Evolutionary conservation across 768 basidiomycete species (phyloP).

Genomic region (Sarcomyxa edulis): DNA sequence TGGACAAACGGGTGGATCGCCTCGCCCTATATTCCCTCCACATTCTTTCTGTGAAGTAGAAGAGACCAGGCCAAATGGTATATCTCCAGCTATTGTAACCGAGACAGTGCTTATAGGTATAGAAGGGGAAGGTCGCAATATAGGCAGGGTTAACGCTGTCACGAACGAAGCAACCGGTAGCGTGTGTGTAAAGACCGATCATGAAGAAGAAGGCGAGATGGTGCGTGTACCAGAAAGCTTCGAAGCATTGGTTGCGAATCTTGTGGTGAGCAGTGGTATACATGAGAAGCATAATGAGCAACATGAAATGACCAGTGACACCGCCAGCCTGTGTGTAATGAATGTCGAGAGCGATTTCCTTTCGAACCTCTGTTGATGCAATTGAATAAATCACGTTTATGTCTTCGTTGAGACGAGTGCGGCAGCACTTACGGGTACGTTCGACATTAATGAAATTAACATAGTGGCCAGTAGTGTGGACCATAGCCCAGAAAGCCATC

Average conservation of each 20-base stretch:
- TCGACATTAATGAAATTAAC: slow-evolving; percentile 94
- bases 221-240: slow-evolving; percentile 97
- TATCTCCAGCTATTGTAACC: slow-evolving; percentile 91
- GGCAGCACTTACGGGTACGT: slow-evolving; percentile 58
- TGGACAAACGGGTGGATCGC: slow-evolving; percentile 71
- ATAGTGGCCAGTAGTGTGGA: slow-evolving; percentile 92
- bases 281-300: slow-evolving; percentile 89
- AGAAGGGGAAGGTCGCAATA: slow-evolving; percentile 76
- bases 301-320: slow-evolving; percentile 95
- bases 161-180: slow-evolving; percentile 93
- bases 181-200: slow-evolving; percentile 85
- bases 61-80: slow-evolving; percentile 87
- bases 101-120: slow-evolving; percentile 80
- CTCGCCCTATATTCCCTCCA: slow-evolving; percentile 81
- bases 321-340: slow-evolving; percentile 88
- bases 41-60: slow-evolving; percentile 85
- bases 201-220: slow-evolving; percentile 95
- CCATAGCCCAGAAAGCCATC: slow-evolving; percentile 89
- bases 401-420: slow-evolving; percentile 1
- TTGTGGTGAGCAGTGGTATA: slow-evolving; percentile 89
- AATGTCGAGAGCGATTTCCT: slow-evolving; percentile 71
- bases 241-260: slow-evolving; percentile 86
- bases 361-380: slow-evolving; percentile 64
- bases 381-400: too few relatives aligned
- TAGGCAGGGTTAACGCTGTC: slow-evolving; percentile 73